Base-by-base conservation (phyloP, 202 grass and related monocot species). In the Miscanthus sacchariflorus region DNA sequence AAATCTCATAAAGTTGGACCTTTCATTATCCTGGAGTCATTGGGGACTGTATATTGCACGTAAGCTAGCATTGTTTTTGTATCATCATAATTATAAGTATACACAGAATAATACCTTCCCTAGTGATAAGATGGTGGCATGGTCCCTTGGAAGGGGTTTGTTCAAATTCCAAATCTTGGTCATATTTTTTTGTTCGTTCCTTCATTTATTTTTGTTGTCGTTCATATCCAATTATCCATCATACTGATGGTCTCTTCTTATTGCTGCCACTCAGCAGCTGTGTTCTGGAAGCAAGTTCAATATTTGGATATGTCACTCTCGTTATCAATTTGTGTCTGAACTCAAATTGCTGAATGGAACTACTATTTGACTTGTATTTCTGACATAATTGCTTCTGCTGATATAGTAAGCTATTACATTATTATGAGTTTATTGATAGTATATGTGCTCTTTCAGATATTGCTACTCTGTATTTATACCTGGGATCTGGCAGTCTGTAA, bases 221-320 rank as follows among this genome's bases (percentile, higher is more conserved):
- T 77, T 77, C 7, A 36, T 56, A 77, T 35, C 36, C 36, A 38
- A 38, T 38, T 56, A 77, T 35, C 4, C 9, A 35, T 77, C 27
- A 56, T 36, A 56, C 19, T 38, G 9, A 14, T n/a, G 17, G 52
- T 59, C 17, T n/a, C 50, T 78, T 61, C 13, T 14, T 58, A 23
- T 77, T 38, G 17, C 10, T 61, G 18, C 33, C 50, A 77, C 27
- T 35, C 19, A 71, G 28, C 28, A 71, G 45, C 19, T 82, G 18
- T 43, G 33, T 83, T 27, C n/a, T 27, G 5, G 68, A 59, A 58
- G 49, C 8, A 72, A 81, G 70, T 83, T 83, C 63, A 65, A 48
- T 63, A 35, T 75, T 19, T 17, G 21, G 9, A 74, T 74, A 38
- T 59, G 23, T 59, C 11, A 38, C 11, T 61, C 0, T 12, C 4